These are phyloP conservation scores for Boechera stricta DNA, from an alignment of 345 rosid species.

Conservation along the genomic window DNA sequence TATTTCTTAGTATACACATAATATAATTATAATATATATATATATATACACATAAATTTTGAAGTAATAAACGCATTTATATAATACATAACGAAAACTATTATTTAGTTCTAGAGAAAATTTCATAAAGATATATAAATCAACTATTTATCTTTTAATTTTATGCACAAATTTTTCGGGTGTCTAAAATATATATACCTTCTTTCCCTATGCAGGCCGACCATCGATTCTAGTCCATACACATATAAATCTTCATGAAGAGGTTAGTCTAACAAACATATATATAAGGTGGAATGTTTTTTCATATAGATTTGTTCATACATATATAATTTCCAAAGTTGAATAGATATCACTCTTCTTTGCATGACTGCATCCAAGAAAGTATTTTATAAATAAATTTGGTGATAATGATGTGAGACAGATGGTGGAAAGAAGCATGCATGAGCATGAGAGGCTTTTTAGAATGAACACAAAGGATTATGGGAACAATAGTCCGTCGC, in stretches of 20 bases:
- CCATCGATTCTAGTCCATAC: constrained; percentile 31
- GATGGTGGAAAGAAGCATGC: constrained; percentile 33
- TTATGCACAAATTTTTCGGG: no score
- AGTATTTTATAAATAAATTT: neutral
- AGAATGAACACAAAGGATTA: constrained; percentile 64
- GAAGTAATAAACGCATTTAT: no score
- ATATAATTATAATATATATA: no score
- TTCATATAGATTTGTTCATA: neutral
- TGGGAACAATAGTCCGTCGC: constrained; percentile 70
- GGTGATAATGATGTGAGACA: neutral
- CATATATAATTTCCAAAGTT: neutral
- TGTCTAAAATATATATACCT: neutral
- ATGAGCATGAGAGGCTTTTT: constrained; percentile 68
- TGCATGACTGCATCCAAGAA: neutral
- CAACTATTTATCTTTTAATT: no score
- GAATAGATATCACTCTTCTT: neutral
- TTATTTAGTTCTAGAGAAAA: no score
- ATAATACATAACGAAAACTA: no score
- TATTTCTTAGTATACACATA: no score
- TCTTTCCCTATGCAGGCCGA: constrained; percentile 48
- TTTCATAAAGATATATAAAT: no score
- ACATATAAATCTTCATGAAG: neutral
- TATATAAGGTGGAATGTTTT: neutral
- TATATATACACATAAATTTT: no score
- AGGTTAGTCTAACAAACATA: constrained; percentile 16